Evolutionary conservation across 192 early-diverging fungal species (phyloP), one percentile per base, ranked within the genome.

Genomic region (Ramicandelaber brevisporus): DNA sequence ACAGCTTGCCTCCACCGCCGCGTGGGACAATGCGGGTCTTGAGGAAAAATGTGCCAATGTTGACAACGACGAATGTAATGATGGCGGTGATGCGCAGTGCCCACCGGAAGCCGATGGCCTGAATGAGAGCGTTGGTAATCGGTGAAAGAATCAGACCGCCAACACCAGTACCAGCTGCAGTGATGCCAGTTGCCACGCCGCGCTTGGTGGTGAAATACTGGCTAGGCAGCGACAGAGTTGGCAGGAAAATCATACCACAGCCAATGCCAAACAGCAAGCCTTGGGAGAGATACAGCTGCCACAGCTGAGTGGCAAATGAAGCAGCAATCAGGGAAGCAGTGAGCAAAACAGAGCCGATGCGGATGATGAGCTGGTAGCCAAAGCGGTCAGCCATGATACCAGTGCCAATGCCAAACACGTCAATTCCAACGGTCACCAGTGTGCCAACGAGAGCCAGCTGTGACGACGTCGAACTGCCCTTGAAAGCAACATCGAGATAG

Each of bases 61-160:
- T 34, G 20, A 57, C 30, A 13, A 59, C 36, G 0, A 20, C 63
- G 28, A 59, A 38, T 4, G 54, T 44, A 6, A 57, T 31, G 6
- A 62, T 40, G 0, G 50, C 63, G 5, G 54, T 48, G 2, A 50
- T 44, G n/a, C 63, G 50, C 6, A 67, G 52, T 2, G 63, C 48
- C 63, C 60, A 63, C 14, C 25, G 41, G 5, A 55, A 57, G 9
- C 63, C 63, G 8, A 67, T 37, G 4, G 8, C 24, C 5, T 20
- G 23, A 16, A 67, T 51, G 28, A 67, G 43, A 9, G 38, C 40
- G 14, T 50, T 44, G 4, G 56, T 59, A 0, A 54, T 42, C 0
- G 59, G 62, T 1, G 59, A 55, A 29, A 65, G 29, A 31, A 46
- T 44, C 4, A 67, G 41, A 5, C 60, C 60, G 20, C 63, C 63